These are phyloP conservation scores for Bipolaris bicolor DNA, from an alignment of 2,329 filamentous ascomycete species.

Conservation along the genomic window DNA sequence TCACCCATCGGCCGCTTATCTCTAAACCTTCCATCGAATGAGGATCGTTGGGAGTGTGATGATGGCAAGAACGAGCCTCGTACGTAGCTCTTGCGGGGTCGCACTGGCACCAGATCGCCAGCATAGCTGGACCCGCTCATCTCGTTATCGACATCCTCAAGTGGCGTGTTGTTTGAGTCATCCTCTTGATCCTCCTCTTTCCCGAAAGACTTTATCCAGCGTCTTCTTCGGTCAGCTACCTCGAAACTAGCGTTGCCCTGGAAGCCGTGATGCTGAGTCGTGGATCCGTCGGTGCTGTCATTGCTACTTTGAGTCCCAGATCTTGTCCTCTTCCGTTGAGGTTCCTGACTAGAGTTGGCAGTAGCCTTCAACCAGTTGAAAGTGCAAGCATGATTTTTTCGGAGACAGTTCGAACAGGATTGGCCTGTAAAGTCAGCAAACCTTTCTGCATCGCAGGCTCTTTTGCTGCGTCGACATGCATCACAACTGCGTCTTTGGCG, in stretches of 20 bases:
- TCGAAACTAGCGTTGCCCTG: background rate
- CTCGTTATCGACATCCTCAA: background rate
- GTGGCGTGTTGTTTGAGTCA: background rate
- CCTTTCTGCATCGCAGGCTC: constrained; percentile 51
- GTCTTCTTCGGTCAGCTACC: background rate
- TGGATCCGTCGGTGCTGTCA: background rate
- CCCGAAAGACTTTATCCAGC: background rate
- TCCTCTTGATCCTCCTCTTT: background rate
- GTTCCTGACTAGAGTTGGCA: constrained; percentile 5
- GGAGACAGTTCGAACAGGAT: constrained; percentile 51
- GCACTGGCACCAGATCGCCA: background rate
- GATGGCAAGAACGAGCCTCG: background rate
- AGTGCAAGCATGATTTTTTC: constrained; percentile 53
- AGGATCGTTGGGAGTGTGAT: background rate
- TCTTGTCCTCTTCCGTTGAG: constrained; percentile 6
- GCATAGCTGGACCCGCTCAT: background rate
- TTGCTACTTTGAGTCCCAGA: constrained; percentile 14
- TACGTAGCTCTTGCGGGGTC: background rate
- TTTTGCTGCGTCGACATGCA: constrained; percentile 53
- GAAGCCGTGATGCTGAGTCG: constrained; percentile 9
- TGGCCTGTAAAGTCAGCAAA: constrained; percentile 30
- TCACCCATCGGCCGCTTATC: background rate
- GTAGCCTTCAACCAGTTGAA: constrained; percentile 51
- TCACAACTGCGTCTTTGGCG: constrained; percentile 49
- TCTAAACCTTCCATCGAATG: background rate